phyloP scores from a whole-genome alignment of 2,329 filamentous ascomycete species.

The Paramyrothecium roridum region DNA sequence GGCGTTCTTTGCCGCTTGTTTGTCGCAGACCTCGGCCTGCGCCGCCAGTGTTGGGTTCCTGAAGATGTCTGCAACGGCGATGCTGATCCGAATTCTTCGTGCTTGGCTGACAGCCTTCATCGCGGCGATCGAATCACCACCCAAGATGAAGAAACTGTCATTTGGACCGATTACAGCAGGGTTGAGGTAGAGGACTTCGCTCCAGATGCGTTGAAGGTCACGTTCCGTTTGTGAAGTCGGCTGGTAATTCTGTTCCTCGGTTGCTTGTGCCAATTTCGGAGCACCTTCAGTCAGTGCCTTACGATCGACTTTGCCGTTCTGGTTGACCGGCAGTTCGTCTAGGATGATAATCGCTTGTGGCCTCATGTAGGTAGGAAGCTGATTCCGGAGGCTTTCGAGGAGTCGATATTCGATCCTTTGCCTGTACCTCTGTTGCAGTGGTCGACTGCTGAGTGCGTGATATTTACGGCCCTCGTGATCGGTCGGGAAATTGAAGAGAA shows the following conservation, averaged over 20 bases:
- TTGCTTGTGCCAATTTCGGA: not conserved
- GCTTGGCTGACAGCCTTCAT: constrained; percentile 15
- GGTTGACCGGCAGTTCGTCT: constrained; percentile 9
- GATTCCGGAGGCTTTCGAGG: not conserved
- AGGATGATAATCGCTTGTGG: constrained; percentile 6
- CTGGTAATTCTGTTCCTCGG: not conserved
- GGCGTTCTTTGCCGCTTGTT: not conserved
- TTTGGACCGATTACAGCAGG: constrained; percentile 21
- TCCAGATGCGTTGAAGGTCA: constrained; percentile 8
- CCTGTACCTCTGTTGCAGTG: constrained; percentile 3
- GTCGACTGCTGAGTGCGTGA: constrained; percentile 5
- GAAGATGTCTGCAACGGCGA: constrained; percentile 9
- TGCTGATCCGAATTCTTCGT: constrained; percentile 2
- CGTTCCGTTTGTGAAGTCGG: not conserved
- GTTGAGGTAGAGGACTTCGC: constrained; percentile 7
- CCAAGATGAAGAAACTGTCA: constrained; percentile 21
- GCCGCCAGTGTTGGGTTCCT: not conserved
- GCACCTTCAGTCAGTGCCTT: constrained; percentile 1
- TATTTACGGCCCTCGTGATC: constrained; percentile 1
- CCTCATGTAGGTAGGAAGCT: constrained; percentile 13
- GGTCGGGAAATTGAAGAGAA: constrained; percentile 9
- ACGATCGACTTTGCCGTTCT: constrained; percentile 13
- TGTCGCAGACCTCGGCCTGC: not conserved
- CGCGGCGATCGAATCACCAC: constrained; percentile 20
- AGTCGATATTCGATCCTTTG: constrained; percentile 4